Base-by-base conservation (phyloP, 768 basidiomycete genomes). In the Hirschioporus abietinus region DNA sequence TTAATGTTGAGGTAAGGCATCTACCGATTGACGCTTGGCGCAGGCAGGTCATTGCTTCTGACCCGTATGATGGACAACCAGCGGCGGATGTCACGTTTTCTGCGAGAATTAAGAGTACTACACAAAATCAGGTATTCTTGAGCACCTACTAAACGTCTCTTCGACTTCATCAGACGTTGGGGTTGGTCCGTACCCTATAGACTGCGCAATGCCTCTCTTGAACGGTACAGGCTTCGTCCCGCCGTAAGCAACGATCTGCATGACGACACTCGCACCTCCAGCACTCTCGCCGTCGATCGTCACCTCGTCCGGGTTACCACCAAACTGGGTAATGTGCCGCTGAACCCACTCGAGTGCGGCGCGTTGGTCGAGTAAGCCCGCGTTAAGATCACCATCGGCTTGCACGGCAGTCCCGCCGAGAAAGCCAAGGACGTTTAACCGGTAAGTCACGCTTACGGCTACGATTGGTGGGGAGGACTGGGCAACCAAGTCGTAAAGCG, bases 401-500 rank as follows among this genome's bases (percentile, higher is more conserved):
- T 71, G 70, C 8, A 80, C 69, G 1, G 72, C 69, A 5, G 73
- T 66, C 9, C 77, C 74, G 35, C 76, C 75, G 42, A 76, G 72
- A 67, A 76, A 81, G 1, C 74, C 78, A 15, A 73, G 72, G 7
- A 76, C 27, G 61, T 72, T 74, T 18, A 77, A 62, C 7, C 76
- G 76, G 64, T 78, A 78, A 1, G 73, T 72, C 58, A 79, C 71
- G 30, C 76, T 76, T 3, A 80, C 79, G 10, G 68, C 76, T 9
- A 80, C 69, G 27, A 81, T 71, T 1, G 76, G 73, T 0, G 67
- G 70, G 6, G 72, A 73, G 65, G 80, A 72, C 67, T 81, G 80
- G 6, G 77, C 75, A 5, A 84, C 81, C 83, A 82, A 81, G 65
- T 82, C 79, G 67, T 81, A 78, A 68, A 83, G 70, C 0, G 82